Evolutionary conservation across 2,329 filamentous ascomycete species (phyloP).

Genomic region (Alternaria conjuncta): DNA sequence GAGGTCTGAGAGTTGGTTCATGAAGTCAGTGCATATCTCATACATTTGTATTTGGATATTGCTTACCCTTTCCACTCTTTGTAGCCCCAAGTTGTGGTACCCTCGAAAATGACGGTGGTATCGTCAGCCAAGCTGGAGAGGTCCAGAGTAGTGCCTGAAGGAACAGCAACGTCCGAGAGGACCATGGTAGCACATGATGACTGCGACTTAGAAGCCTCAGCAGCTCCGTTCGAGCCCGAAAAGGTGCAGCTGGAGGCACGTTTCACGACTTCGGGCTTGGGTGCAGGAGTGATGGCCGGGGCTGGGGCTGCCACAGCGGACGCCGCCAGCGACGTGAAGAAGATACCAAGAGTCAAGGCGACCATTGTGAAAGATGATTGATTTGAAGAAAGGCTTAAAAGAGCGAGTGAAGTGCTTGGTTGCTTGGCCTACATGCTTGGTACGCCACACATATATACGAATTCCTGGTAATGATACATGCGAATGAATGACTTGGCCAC

Average conservation of each 20-base stretch:
- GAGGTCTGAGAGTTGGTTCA: conserved; percentile 46
- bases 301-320: conserved; percentile 32
- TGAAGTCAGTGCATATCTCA: neutral
- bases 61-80: conserved; percentile 64
- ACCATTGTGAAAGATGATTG: conserved; percentile 19
- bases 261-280: conserved; percentile 20
- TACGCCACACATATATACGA: conserved; percentile 12
- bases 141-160: conserved; percentile 64
- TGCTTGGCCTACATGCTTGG: conserved; percentile 23
- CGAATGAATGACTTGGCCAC: neutral
- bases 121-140: conserved; percentile 59
- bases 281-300: conserved; percentile 27
- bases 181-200: conserved; percentile 61
- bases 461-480: neutral
- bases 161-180: conserved; percentile 62
- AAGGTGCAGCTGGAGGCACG: conserved; percentile 59
- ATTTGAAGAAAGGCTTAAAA: conserved; percentile 8
- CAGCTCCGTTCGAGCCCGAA: conserved; percentile 52
- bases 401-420: conserved; percentile 11
- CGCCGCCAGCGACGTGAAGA: conserved; percentile 25
- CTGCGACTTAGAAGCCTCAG: conserved; percentile 56
- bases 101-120: conserved; percentile 66
- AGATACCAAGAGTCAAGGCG: conserved; percentile 19
- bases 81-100: conserved; percentile 70
- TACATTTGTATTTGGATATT: neutral